Evolutionary conservation across 1,284 basidiomycete genomes (phyloP), one percentile per base, ranked within the genome.

Genomic region (Clitocybe nebularis): DNA sequence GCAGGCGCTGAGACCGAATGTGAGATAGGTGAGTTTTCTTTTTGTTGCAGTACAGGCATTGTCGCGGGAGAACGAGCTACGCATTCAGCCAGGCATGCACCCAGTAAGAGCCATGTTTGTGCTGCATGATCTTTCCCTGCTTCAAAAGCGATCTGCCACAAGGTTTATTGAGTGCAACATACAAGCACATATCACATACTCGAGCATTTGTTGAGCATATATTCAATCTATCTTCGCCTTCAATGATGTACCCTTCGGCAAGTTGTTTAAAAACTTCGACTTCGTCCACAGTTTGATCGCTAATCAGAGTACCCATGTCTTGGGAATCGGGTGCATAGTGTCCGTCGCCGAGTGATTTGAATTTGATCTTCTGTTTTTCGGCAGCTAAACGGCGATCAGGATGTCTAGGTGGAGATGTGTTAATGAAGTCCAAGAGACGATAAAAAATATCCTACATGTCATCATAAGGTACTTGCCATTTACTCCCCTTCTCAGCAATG

Each of bases 401-500:
- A 44, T 74, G 73, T 30, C 81, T 86, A 41, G 24, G 21, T 42
- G 26, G 43, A 24, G 36, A 14, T 19, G 13, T 16, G 42, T 20
- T 49, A 23, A 16, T 38, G 14, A 14, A 35, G 8, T 21, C 1
- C 24, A 20, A 13, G 11, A 13, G n/a, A 35, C 24, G n/a, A 8
- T 20, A 35, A 36, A 4, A 36, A 21, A 25, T 16, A 21, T 24
- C 66, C 84, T 56, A 91, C 89, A 86, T 57, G 56, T 93, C 91
- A 53, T 93, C 91, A 52, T 88, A 93, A 0, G 91, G 91, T 0
- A 87, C 62, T 54, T 92, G 89, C 67, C 81, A 86, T 22, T 59
- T 59, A 14, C 61, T 59, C 41, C 72, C 73, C 13, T 66, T 64
- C 47, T 89, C 87, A 1, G 79, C 58, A 3, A 84, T 81, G 51